Percentiles rank a stretch among this genome's conserved stretches.
phyloP scores from a whole-genome alignment of 495 filamentous ascomycete species.

The Talaromyces adpressus region DNA sequence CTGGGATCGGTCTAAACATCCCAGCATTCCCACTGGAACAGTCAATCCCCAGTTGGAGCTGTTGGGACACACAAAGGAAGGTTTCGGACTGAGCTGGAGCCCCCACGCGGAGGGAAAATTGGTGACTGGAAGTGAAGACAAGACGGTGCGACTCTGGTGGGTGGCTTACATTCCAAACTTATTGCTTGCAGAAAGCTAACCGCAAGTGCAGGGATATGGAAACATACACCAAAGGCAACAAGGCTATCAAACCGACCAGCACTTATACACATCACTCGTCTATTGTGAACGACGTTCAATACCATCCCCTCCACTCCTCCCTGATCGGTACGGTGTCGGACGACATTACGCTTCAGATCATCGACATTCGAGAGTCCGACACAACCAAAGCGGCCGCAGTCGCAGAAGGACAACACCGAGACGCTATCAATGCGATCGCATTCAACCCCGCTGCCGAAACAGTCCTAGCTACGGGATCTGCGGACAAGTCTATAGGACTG shows the following conservation, averaged over 20 bases:
- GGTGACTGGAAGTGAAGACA: slow-evolving; percentile 83
- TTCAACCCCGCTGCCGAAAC: slow-evolving; percentile 88
- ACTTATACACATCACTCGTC: slow-evolving; percentile 85
- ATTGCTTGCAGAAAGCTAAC: not conserved
- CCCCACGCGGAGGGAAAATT: slow-evolving; percentile 76
- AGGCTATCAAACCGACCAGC: slow-evolving; percentile 56
- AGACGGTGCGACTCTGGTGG: slow-evolving; percentile 85
- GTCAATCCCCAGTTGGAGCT: slow-evolving; percentile 79
- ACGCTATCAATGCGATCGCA: slow-evolving; percentile 89
- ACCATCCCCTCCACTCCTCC: slow-evolving; percentile 74
- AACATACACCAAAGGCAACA: slow-evolving; percentile 60
- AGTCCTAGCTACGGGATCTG: slow-evolving; percentile 84
- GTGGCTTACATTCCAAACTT: slow-evolving; percentile 11
- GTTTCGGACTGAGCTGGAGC: slow-evolving; percentile 93
- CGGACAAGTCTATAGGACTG: slow-evolving; percentile 87
- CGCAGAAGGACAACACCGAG: slow-evolving; percentile 65
- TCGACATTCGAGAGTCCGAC: slow-evolving; percentile 69
- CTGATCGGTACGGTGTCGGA: slow-evolving; percentile 93
- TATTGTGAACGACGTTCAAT: slow-evolving; percentile 93
- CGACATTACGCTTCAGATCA: slow-evolving; percentile 84
- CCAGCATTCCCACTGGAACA: slow-evolving; percentile 57
- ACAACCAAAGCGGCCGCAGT: slow-evolving; percentile 55
- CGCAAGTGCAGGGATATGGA: slow-evolving; percentile 61
- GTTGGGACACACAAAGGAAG: slow-evolving; percentile 78
- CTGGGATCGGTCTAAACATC: slow-evolving; percentile 94